Evolutionary conservation across 2,329 filamentous ascomycete species (phyloP).

Genomic region (Diaporthe humulicola): DNA sequence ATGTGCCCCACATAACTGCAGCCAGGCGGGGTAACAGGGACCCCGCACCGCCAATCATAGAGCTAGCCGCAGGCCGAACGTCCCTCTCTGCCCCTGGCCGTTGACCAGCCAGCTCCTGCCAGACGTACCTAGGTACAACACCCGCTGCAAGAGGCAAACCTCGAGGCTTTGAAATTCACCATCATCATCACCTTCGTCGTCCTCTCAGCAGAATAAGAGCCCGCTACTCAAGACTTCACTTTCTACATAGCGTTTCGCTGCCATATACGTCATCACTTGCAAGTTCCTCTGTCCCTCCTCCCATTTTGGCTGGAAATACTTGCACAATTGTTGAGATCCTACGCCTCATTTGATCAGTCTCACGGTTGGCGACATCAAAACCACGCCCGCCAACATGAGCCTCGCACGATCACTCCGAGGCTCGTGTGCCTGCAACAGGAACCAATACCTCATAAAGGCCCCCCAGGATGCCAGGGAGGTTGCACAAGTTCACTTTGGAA

Average conservation of each 20-base stretch:
- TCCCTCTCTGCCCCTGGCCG: background rate
- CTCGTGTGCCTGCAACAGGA: constrained; percentile 87
- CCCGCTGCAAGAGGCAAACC: background rate
- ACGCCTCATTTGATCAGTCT: background rate
- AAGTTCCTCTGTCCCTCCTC: background rate
- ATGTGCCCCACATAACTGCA: background rate
- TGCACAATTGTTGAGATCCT: background rate
- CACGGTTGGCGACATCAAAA: background rate
- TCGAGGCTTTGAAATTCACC: background rate
- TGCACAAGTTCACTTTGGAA: constrained; percentile 82
- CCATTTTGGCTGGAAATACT: background rate
- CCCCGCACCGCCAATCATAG: constrained; percentile 2
- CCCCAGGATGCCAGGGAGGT: constrained; percentile 69
- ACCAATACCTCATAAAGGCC: constrained; percentile 81
- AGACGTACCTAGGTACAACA: constrained; percentile 11
- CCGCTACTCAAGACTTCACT: background rate
- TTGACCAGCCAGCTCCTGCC: constrained; percentile 9
- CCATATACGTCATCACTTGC: no score
- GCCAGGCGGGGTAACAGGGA: background rate
- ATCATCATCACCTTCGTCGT: background rate
- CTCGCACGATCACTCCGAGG: constrained; percentile 73
- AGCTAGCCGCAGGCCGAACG: background rate
- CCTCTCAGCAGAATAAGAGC: background rate
- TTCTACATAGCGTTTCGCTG: background rate
- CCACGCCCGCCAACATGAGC: constrained; percentile 54